phyloP scores from a whole-genome alignment of 257 asterid genomes.

The Rubia yunnanensis region DNA sequence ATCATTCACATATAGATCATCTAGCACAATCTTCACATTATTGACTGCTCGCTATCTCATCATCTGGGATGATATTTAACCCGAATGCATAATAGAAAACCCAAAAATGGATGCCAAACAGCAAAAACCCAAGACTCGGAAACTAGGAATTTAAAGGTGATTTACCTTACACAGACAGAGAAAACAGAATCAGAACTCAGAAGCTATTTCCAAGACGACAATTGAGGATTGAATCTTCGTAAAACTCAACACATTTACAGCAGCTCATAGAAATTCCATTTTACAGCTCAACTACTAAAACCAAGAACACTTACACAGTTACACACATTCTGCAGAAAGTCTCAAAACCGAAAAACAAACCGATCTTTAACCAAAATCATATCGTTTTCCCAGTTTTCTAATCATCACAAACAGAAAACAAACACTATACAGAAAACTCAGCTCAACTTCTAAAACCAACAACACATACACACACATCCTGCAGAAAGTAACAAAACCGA shows the following conservation, averaged over 20 bases:
- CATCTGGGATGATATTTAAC: not conserved
- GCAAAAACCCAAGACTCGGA: not conserved
- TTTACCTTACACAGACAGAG: too few species aligned
- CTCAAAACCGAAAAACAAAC: too few species aligned
- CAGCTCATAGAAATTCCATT: not conserved
- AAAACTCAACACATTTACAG: not conserved
- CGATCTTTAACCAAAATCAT: not conserved
- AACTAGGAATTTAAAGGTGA: not conserved
- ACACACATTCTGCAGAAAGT: not conserved
- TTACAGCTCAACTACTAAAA: not conserved
- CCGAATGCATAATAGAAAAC: not conserved
- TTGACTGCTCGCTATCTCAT: not conserved
- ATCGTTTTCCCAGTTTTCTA: not conserved
- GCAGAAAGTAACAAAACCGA: not conserved
- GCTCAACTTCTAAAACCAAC: too few species aligned
- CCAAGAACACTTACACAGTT: not conserved
- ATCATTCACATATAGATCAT: not conserved
- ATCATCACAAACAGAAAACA: not conserved
- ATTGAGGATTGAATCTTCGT: conserved; percentile 4
- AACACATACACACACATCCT: not conserved
- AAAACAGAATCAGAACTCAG: not conserved
- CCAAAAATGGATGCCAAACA: not conserved
- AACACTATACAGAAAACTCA: not conserved
- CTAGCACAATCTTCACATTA: not conserved
- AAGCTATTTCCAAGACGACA: too few species aligned